phyloP scores from a whole-genome alignment of 1,139 yeast species.

The Suhomyces panamericanus region DNA sequence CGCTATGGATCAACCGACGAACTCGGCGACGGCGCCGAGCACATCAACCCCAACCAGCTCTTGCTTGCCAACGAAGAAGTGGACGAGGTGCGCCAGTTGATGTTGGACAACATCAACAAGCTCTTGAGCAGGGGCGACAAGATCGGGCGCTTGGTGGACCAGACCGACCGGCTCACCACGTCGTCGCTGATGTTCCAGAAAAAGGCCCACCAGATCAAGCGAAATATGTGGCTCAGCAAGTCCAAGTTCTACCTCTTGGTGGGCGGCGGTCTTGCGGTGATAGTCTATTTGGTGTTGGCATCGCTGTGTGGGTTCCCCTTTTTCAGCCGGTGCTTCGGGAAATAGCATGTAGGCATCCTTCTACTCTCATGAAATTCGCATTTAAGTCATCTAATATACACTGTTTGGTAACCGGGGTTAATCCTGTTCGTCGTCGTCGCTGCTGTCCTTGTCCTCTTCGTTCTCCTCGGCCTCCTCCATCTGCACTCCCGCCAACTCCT shows the following conservation, averaged over 20 bases:
- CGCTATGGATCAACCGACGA: constrained; percentile 30
- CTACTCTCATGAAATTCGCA: neutral
- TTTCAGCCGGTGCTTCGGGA: constrained; percentile 29
- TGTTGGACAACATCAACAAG: constrained; percentile 70
- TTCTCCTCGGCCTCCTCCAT: constrained; percentile 18
- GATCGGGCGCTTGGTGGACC: constrained; percentile 70
- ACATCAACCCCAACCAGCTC: constrained; percentile 41
- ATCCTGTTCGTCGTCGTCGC: constrained; percentile 18
- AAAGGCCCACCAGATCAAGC: constrained; percentile 62
- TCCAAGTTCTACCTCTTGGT: constrained; percentile 43
- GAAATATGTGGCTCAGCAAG: constrained; percentile 68
- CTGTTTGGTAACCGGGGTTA: neutral
- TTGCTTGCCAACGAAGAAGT: constrained; percentile 50
- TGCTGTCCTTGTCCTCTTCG: constrained; percentile 18
- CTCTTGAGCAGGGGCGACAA: constrained; percentile 80
- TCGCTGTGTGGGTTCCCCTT: constrained; percentile 54
- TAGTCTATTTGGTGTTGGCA: constrained; percentile 47
- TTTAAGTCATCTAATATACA: neutral
- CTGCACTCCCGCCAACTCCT: constrained; percentile 23
- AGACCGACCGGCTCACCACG: constrained; percentile 72
- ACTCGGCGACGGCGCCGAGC: constrained; percentile 19
- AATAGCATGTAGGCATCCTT: constrained; percentile 2
- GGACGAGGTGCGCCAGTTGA: constrained; percentile 55
- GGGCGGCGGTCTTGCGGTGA: constrained; percentile 24
- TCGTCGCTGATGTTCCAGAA: constrained; percentile 73